A percentile compares a stretch with the other conserved stretches of the same genome.
Conservation (phyloP, 2,329 filamentous ascomycete genomes). For the Salinomyces thailandicus region DNA sequence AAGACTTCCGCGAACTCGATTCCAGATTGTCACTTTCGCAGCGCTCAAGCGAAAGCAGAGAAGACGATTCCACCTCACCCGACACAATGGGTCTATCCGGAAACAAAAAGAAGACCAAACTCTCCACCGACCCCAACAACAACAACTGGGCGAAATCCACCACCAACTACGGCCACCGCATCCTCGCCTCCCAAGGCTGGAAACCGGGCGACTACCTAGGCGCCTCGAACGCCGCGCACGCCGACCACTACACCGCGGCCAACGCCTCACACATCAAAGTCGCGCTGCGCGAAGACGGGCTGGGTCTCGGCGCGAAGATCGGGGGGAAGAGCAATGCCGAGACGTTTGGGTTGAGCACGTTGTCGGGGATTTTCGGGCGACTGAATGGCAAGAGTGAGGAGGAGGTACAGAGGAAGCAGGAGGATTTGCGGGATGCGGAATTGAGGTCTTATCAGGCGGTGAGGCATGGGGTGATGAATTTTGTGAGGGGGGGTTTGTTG, state of each 20-base stretch:
- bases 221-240: constrained; percentile 62
- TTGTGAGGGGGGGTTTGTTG: constrained; percentile 73
- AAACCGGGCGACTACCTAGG: constrained; percentile 74
- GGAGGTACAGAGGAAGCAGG: constrained; percentile 60
- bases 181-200: constrained; percentile 85
- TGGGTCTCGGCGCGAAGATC: constrained; percentile 75
- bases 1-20: too few species aligned
- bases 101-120: constrained; percentile 40
- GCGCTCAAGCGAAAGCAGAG: too few species aligned
- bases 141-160: constrained; percentile 82
- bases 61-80: too few species aligned
- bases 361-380: constrained; percentile 75
- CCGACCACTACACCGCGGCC: constrained; percentile 65
- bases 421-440: constrained; percentile 57
- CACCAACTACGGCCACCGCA: constrained; percentile 75
- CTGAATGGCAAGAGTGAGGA: constrained; percentile 77
- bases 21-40: too few species aligned
- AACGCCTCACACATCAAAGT: constrained; percentile 81
- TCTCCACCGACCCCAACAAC: constrained; percentile 90
- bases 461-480: constrained; percentile 71
- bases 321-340: constrained; percentile 53
- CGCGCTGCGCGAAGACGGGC: constrained; percentile 76
- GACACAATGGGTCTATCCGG: not conserved
- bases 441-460: constrained; percentile 62
- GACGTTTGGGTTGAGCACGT: constrained; percentile 74